A percentile compares a stretch with the other conserved stretches of the same genome.
Evolutionary conservation across 805 yeast genomes (phyloP).

Genomic region (Candida coquimbonensis): DNA sequence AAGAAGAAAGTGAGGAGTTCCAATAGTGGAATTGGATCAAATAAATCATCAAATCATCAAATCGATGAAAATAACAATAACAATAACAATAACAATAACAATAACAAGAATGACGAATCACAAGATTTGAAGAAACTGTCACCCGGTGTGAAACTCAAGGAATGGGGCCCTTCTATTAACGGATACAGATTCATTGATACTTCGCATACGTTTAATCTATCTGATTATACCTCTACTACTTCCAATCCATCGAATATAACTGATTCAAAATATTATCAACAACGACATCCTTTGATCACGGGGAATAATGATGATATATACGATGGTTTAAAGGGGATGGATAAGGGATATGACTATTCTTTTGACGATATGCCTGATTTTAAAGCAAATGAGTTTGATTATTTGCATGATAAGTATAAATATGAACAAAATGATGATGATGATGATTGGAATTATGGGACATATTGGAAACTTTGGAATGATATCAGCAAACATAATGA

Average conservation of each 20-base stretch:
- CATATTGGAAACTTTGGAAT: conserved; percentile 26
- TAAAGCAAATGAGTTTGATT: conserved; percentile 1
- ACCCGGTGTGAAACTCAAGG: conserved; percentile 2
- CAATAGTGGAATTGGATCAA: too few species aligned
- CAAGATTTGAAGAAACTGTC: neutral
- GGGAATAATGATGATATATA: neutral
- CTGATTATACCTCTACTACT: too few species aligned
- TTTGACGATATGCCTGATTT: conserved; percentile 17
- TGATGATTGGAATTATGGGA: conserved; percentile 5
- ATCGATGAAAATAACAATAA: too few species aligned
- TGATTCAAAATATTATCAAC: conserved; percentile 6
- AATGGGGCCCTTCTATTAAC: conserved; percentile 25
- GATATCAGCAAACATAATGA: conserved; percentile 7
- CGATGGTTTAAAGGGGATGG: too few species aligned
- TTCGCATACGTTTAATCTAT: too few species aligned
- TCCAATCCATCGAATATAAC: neutral
- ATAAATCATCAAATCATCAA: too few species aligned
- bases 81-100: too few species aligned
- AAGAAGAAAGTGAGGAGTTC: too few species aligned
- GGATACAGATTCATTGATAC: conserved; percentile 20
- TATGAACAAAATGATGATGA: too few species aligned
- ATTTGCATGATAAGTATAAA: neutral
- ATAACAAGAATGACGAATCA: neutral
- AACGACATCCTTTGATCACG: conserved; percentile 3
- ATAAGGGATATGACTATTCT: conserved; percentile 12